Base-by-base conservation (phyloP, 2,329 filamentous ascomycete genomes). In the Colletotrichum cuscutae region DNA sequence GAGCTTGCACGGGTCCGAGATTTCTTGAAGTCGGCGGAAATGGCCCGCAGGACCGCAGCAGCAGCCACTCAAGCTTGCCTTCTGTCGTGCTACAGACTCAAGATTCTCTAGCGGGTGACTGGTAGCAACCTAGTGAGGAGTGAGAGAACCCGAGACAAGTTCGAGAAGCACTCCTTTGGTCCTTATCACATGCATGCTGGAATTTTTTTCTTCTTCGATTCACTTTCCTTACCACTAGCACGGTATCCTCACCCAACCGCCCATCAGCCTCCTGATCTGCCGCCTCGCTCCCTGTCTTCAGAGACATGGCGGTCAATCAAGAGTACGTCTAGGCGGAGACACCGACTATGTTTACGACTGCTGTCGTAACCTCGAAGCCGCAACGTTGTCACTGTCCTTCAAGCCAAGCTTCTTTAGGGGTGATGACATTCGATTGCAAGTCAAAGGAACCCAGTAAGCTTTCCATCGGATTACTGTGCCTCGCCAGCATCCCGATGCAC, bases 241-340 rank as follows among this genome's bases (percentile, higher is more conserved):
- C 42, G 42, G 42, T n/a, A 49, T 22, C 35, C n/a, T 46, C n/a
- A 37, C 28, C 15, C 70, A 61, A 65, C 49, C 26, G 30, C 24
- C 66, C 54, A 56, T 52, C n/a, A 37, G 58, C 28, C 65, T 58
- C 60, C 49, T 65, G 56, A 58, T 60, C 61, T 54, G 13, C 53
- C 59, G 26, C 32, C 54, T 65, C 32, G 46, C 65, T 65, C 60
- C 59, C 66, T 65, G 46, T 56, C 60, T 42, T 70, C 71, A 35
- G 71, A 73, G 66, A 73, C 71, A 73, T 62, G 60, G 71, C 71
- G 71, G 66, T 35, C 71, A 60, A 57, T 52, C 66, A 28, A 67
- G 42, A 22, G 57, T 52, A 28, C 56, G 60, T 32, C 54, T 61
- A 11, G 22, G 62, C 71, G 66, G 66, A 32, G 49, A 73, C 60